Percentiles rank a stretch among this genome's conserved stretches.
Evolutionary conservation across 169 alveolate genomes (phyloP).

Genomic region (Blepharisma undulans): DNA sequence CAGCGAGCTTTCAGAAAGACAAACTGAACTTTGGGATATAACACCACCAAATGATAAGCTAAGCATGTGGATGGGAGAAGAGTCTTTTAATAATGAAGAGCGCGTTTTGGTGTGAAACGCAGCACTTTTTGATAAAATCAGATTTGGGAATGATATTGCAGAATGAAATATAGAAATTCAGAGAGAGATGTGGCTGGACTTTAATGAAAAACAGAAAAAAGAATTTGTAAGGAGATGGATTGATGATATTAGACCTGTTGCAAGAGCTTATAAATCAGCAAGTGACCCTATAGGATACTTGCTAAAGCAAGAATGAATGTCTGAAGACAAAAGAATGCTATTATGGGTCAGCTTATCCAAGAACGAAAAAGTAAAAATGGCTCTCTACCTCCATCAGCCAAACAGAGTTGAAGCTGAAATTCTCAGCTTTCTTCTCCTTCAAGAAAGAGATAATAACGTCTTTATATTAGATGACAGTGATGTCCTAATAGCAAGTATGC

Average conservation of each 20-base stretch:
- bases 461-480: neutral
- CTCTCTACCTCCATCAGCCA: neutral
- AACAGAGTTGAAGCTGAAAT: constrained; percentile 11
- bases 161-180: neutral
- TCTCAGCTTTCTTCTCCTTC: neutral
- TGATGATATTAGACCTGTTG: neutral
- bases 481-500: neutral
- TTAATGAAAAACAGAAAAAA: neutral
- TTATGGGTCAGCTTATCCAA: neutral
- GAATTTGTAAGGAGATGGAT: neutral
- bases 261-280: neutral
- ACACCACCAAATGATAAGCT: neutral
- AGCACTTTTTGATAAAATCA: neutral
- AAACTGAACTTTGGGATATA: neutral
- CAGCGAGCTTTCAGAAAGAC: neutral
- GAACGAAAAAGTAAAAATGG: neutral
- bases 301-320: neutral
- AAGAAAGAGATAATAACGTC: neutral
- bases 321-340: neutral
- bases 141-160: neutral
- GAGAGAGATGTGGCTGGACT: neutral
- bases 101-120: constrained; percentile 22
- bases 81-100: neutral
- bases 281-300: neutral
- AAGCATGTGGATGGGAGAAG: constrained; percentile 31